These are phyloP conservation scores for Geotrichum carabidarum DNA, from an alignment of 1,139 yeast species.

Conservation along the genomic window DNA sequence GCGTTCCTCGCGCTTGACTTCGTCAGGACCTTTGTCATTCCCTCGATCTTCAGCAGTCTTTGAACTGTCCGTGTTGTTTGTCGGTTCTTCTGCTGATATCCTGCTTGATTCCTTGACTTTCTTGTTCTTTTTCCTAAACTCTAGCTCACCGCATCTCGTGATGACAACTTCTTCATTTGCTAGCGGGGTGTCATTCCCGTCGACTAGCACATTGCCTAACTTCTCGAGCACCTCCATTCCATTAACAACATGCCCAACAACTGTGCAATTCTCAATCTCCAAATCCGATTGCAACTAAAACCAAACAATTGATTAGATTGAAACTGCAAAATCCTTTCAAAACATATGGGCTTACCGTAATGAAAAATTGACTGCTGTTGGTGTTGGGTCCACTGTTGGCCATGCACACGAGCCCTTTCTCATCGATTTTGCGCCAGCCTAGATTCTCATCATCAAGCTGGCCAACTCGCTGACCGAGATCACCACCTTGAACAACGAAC, in stretches of 20 bases:
- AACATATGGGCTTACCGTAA: conserved; percentile 37
- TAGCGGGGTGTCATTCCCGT: conserved; percentile 36
- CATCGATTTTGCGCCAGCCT: conserved; percentile 32
- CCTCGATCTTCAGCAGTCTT: neutral
- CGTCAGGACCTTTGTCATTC: conserved; percentile 1
- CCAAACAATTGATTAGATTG: neutral
- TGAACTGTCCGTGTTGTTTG: neutral
- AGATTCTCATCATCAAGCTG: conserved; percentile 60
- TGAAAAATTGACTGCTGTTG: conserved; percentile 71
- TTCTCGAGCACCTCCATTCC: conserved; percentile 62
- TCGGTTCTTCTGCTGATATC: neutral
- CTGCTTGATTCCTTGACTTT: neutral
- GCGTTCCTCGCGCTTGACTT: neutral
- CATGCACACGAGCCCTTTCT: conserved; percentile 45
- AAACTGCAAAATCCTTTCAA: neutral
- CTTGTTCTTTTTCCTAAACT: conserved; percentile 23
- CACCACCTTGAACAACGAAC: conserved; percentile 80
- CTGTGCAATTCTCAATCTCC: conserved; percentile 45
- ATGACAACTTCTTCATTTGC: conserved; percentile 48
- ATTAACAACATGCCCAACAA: conserved; percentile 57
- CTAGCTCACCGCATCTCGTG: conserved; percentile 52
- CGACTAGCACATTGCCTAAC: conserved; percentile 32
- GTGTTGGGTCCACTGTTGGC: conserved; percentile 58
- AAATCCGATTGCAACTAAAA: conserved; percentile 35
- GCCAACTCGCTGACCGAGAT: conserved; percentile 39